A percentile compares a stretch with the other conserved stretches of the same genome.
Conservation (phyloP, 345 rosid species). For the Raphanus raphanistrum region DNA sequence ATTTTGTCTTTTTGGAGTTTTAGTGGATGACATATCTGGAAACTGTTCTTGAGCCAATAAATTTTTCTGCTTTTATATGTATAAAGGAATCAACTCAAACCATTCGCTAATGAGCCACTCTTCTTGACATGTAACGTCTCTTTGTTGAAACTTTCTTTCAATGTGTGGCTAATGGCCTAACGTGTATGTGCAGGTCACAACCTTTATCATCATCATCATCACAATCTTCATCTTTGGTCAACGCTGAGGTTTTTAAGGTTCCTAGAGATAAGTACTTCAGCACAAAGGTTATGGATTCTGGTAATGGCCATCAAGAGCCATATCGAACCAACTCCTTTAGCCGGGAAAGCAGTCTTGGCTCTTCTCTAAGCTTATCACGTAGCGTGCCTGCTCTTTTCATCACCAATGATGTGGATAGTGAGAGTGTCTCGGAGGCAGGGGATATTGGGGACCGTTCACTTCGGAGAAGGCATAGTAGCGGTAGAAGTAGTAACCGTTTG, state of each 20-base stretch:
- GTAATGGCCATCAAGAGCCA: constrained; percentile 19
- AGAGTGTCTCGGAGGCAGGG: constrained; percentile 83
- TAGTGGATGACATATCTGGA: constrained; percentile 28
- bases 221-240: constrained; percentile 8
- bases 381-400: constrained; percentile 21
- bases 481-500: constrained; percentile 48
- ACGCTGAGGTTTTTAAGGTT: not conserved
- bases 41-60: constrained; percentile 4
- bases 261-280: not conserved
- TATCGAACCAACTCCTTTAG: constrained; percentile 41
- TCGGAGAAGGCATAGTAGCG: constrained; percentile 47
- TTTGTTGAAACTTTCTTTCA: not conserved
- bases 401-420: constrained; percentile 55
- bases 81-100: not conserved
- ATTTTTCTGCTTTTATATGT: not conserved
- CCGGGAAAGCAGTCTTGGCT: constrained; percentile 46
- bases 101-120: not conserved
- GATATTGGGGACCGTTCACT: constrained; percentile 85
- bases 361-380: constrained; percentile 55
- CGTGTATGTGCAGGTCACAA: not conserved
- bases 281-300: constrained; percentile 49
- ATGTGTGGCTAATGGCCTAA: not conserved
- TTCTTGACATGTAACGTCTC: not conserved
- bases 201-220: not conserved
- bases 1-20: constrained; percentile 10